Evolutionary conservation across 2,329 filamentous ascomycete genomes (phyloP).

Genomic region (Fusarium virguliforme): DNA sequence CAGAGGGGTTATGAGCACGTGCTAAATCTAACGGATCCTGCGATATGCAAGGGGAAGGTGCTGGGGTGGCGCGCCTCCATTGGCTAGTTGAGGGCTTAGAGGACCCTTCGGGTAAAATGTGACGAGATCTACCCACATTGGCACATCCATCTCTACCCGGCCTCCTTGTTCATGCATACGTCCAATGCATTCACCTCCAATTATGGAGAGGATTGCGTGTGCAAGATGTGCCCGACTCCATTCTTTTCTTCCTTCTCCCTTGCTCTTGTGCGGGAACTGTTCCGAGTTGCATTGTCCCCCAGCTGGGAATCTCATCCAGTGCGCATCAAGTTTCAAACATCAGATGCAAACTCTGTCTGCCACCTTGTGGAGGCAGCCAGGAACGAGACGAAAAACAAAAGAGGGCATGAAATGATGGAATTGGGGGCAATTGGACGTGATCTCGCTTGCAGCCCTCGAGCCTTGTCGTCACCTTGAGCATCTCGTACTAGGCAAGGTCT

Average conservation of each 20-base stretch:
- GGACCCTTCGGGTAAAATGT: constrained; percentile 3
- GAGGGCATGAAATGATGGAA: constrained; percentile 39
- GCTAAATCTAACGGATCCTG: constrained; percentile 9
- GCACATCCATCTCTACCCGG: constrained; percentile 21
- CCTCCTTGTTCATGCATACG: constrained; percentile 15
- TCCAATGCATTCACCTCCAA: neutral
- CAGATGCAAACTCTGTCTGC: constrained; percentile 10
- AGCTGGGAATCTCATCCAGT: constrained; percentile 17
- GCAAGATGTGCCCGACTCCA: constrained; percentile 33
- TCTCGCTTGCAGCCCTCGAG: constrained; percentile 42
- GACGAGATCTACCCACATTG: constrained; percentile 10
- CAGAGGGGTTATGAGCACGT: constrained; percentile 10
- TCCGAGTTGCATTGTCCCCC: constrained; percentile 25
- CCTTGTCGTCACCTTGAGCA: constrained; percentile 32
- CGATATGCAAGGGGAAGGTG: constrained; percentile 30
- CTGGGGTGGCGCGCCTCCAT: constrained; percentile 19
- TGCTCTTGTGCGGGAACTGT: constrained; percentile 25
- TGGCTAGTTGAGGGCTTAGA: constrained; percentile 17
- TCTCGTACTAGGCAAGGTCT: constrained; percentile 24
- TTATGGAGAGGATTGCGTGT: constrained; percentile 40
- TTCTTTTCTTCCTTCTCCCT: constrained; percentile 32
- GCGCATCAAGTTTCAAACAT: constrained; percentile 20
- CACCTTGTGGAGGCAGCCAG: constrained; percentile 1
- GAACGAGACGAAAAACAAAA: constrained; percentile 1
- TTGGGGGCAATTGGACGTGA: constrained; percentile 26